Base-by-base conservation (phyloP, 768 basidiomycete species). In the Termitomyces sp. region DNA sequence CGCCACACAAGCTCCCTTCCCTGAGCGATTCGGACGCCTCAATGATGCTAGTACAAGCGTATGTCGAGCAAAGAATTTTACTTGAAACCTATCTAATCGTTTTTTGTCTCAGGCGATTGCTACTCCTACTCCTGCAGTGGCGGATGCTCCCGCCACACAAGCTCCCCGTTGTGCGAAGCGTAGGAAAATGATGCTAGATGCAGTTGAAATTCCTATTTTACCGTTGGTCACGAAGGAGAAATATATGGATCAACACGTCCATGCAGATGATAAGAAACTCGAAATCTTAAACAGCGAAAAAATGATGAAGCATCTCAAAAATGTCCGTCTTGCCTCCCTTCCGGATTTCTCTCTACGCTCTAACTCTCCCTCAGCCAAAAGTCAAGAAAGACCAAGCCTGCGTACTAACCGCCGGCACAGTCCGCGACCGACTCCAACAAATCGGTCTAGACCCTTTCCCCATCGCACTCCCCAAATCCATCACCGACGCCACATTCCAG, bases 401-500 rank as follows among this genome's bases (percentile, higher is more conserved):
- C 31, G 11, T 12, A 11, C 55, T 56, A n/a, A 34, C 7, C n/a
- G 55, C 55, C 42, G 17, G 43, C n/a, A 45, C 63, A 8, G 50
- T 69, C 20, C 31, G 36, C 2, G 31, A 20, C 15, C 62, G 63
- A 2, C 63, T 70, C 10, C 51, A 66, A 25, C 64, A 55, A 15
- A 70, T 73, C 9, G 70, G 71, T 2, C 61, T 71, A 2, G 67
- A 67, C 1, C 51, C 64, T 2, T 75, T 62, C 60, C 64, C 66
- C 0, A 68, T 76, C 47, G 46, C 68, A 0, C 66, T 77, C n/a
- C 58, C 68, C 14, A 69, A 65, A 32, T 52, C 47, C 7, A 68
- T 65, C 5, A 65, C 66, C 9, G 70, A 77, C 34, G 60, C 66
- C 31, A 71, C 70, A 2, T 72, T 76, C 6, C 62, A 67, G 0